Evolutionary conservation across 208 protist genomes (phyloP), one percentile per base, ranked within the genome.

Genomic region (Tritrichomonas musculus): DNA sequence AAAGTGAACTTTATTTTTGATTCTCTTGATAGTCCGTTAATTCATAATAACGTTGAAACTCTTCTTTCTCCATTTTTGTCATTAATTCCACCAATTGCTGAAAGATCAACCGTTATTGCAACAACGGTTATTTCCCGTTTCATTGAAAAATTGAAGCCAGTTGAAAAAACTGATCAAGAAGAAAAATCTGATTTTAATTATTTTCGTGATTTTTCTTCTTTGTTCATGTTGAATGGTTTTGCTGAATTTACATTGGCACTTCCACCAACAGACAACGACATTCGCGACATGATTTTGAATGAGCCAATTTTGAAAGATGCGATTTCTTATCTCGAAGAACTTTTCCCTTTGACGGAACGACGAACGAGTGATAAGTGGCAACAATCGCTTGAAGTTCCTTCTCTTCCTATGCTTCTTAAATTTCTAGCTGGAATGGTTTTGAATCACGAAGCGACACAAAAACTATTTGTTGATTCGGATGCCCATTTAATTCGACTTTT

Each of bases 201-300:
- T 8, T 88, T 88, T 50, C 47, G 57, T 17, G 57, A 88, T 33
- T 47, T 47, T 53, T 44, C 17, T 13, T 88, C 77, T 27, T 47
- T 88, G 5, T 88, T 39, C 47, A 57, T 88, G 47, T 39, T 88
- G 0, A 88, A 88, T 57, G 77, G 77, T 27, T 88, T 88, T 57
- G 47, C 47, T 57, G 77, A 88, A 57, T 88, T 88, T 47, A 50
- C 47, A 17, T 39, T 47, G 20, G 47, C 41, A 33, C 33, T 88
- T 33, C 77, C 77, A 57, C 11, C 41, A 88, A 49, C 53, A 39
- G 77, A 49, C 2, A 57, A 57, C 5, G 77, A 88, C 53, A 49
- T 88, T n/a, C 41, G 77, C 33, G 25, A n/a, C 57, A 9, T 57
- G 13, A 20, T 88, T 4, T 53, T 88, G 20, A 5, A 57, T 17